Evolutionary conservation across 352 stramenopile genomes (phyloP).

Genomic region (Globisporangium apiculatum): DNA sequence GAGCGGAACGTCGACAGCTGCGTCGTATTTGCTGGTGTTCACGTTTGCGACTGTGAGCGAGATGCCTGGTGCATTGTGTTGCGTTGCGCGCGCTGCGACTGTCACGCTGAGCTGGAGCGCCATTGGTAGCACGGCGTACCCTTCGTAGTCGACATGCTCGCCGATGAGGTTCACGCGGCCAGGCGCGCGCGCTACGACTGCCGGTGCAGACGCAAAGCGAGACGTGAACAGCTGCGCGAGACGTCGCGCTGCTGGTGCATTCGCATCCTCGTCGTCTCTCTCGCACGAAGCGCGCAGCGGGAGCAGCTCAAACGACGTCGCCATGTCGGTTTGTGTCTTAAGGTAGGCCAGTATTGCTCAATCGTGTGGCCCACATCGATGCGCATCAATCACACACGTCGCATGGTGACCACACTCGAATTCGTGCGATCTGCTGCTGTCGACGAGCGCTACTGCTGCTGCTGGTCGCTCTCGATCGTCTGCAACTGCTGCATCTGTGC

Average conservation of each 20-base stretch:
- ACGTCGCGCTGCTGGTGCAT: background rate
- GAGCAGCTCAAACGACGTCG: background rate
- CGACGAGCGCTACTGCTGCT: too few species aligned
- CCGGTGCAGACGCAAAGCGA: conserved; percentile 19
- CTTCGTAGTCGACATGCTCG: conserved; percentile 86
- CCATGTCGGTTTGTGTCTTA: too few species aligned
- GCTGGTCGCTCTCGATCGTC: too few species aligned
- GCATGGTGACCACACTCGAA: too few species aligned
- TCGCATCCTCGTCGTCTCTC: background rate
- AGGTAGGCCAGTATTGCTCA: too few species aligned
- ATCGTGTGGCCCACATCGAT: too few species aligned
- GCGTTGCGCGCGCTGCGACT: background rate
- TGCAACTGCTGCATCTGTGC: too few species aligned
- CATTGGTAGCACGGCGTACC: conserved; percentile 80
- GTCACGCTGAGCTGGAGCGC: conserved; percentile 29
- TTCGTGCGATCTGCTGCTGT: too few species aligned
- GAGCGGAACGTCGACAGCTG: conserved; percentile 6
- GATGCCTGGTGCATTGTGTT: background rate
- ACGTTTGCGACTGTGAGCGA: conserved; percentile 15
- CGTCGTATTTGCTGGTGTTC: conserved; percentile 6
- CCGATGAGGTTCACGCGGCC: conserved; percentile 85
- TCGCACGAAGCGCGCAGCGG: background rate
- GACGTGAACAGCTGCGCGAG: conserved; percentile 23
- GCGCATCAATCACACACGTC: too few species aligned
- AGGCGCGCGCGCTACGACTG: conserved; percentile 43